phyloP scores from a whole-genome alignment of 257 asterid species.

The Ehretia macrophylla region DNA sequence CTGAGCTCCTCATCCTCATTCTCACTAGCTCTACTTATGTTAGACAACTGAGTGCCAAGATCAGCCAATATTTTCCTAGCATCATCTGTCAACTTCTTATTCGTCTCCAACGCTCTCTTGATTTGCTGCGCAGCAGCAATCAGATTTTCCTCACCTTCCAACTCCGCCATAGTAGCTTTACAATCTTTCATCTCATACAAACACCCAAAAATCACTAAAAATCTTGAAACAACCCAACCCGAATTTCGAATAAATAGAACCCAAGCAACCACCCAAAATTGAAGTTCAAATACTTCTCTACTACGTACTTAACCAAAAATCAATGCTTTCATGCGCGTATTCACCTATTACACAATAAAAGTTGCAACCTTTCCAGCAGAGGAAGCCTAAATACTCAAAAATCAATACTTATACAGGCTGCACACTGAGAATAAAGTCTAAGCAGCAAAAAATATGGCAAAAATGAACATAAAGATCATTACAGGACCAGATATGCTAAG shows the following conservation, averaged over 20 bases:
- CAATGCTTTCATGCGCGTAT: no score
- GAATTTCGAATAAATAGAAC: neutral
- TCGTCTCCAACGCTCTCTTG: constrained; percentile 48
- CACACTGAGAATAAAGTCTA: constrained; percentile 1
- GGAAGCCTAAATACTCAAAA: constrained; percentile 7
- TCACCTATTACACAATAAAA: no score
- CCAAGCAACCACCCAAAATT: neutral
- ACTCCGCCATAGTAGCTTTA: constrained; percentile 22
- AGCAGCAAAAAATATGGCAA: neutral
- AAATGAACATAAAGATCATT: neutral
- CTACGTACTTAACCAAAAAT: no score
- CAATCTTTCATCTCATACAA: constrained; percentile 56
- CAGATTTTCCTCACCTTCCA: constrained; percentile 72
- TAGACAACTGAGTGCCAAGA: constrained; percentile 62
- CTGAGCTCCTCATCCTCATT: constrained; percentile 22
- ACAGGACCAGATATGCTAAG: no score
- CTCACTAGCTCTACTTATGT: constrained; percentile 30
- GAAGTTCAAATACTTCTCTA: neutral
- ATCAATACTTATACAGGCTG: neutral
- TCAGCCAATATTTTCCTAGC: constrained; percentile 59
- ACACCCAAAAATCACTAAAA: constrained; percentile 16
- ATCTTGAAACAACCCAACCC: neutral
- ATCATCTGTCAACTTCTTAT: constrained; percentile 42
- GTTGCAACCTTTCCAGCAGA: no score
- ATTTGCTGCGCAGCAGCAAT: constrained; percentile 64